Base-by-base conservation (phyloP, 768 basidiomycete species). In the Auriscalpium microsporum region DNA sequence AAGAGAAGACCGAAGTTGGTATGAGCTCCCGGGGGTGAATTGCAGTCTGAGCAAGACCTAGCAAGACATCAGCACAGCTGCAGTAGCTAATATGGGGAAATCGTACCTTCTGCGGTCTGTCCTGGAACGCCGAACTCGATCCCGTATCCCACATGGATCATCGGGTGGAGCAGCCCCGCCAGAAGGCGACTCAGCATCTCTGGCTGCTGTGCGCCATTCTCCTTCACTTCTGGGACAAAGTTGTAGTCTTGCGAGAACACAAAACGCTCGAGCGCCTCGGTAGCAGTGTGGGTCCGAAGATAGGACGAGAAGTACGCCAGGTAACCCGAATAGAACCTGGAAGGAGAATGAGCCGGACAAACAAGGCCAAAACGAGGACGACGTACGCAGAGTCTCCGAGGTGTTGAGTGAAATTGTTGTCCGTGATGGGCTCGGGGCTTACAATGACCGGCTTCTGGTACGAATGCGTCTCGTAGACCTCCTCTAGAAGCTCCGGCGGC, bases 61-160 rank as follows among this genome's bases (percentile, higher is more conserved):
- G 40, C 28, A 16, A 23, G 9, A 45, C 17, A 11, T 28, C 28
- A 28, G 28, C 28, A 28, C 28, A 28, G 28, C 28, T 28, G 28
- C 28, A 28, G 28, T 4, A 28, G 28, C 28, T 9, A 14, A 45
- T 38, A 52, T 1, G 10, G 16, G 5, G 0, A 1, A 1, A 8
- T 33, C 57, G 1, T 52, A 84, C 86, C 86, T 72, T 88, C 85
- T 1, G 79, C 79, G 2, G 80, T 66, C 48, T 85, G 65, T 0
- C 84, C 86, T 8, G 78, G 75, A 19, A 83, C 55, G 13, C 74
- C 72, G 56, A 86, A 86, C 64, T 87, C 86, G 3, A 76, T 66
- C 3, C 84, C 85, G 65, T 80, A 79, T 13, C 82, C 85, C 3
- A 70, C 60, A 60, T 87, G 82, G 46, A 88, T 86, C 42, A 86